Evolutionary conservation across 768 basidiomycete genomes (phyloP), one percentile per base, ranked within the genome.

Genomic region (Tubosaeta sp.): DNA sequence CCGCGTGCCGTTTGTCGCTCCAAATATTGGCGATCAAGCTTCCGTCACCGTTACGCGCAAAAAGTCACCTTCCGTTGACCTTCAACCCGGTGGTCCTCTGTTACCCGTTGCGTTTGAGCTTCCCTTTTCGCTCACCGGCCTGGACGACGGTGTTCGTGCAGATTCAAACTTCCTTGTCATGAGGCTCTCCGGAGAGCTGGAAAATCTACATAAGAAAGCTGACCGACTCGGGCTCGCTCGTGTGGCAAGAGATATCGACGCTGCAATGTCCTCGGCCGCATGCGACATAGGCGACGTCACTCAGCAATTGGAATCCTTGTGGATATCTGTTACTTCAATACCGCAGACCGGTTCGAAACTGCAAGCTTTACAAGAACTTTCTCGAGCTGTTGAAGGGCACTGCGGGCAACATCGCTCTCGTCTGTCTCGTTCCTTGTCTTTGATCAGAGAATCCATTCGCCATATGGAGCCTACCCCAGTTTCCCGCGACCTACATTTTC

Each of bases 81-180:
- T 75, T 48, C 72, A 66, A 46, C 61, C 75, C 7, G 71, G 67
- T 16, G 54, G 62, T 37, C 52, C 73, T 22, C 70, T 68, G 48
- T 60, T 71, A 32, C 64, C 66, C 6, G 52, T 62, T 38, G 32
- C 65, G 10, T 55, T 74, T 14, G 75, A 76, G 47, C 62, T 79
- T 14, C 81, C 83, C 3, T 76, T 89, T 61, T 81, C 86, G 51
- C 70, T 83, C 32, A 56, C 74, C 34, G 68, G 71, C 37, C 71
- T 93, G 34, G 86, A 95, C 62, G 77, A 80, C 38, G 71, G 73
- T 49, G 84, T 91, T 52, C 84, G 90, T 29, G 65, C 77, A 12
- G 84, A 89, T 63, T 78, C 79, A 42, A 90, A 92, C 64, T 68
- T 79, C n/a, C 82, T 81, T 59, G 71, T 82, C 45, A 81, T 91